phyloP scores from a whole-genome alignment of 2,329 filamentous ascomycete species.

The Niveomyces coronatus region DNA sequence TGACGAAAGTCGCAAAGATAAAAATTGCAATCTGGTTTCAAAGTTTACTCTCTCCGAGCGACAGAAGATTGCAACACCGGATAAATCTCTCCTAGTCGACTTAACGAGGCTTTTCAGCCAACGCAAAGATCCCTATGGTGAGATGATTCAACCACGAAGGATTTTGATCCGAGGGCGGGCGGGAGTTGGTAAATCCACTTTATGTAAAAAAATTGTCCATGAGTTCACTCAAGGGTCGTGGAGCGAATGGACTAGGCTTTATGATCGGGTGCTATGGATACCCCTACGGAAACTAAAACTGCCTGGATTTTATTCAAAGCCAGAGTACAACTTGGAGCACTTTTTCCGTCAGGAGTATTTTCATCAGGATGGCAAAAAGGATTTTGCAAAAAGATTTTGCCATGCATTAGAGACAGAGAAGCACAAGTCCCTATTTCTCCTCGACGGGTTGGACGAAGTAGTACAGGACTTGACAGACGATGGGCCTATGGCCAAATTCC shows the following conservation, averaged over 20 bases:
- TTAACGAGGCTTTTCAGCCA: not conserved
- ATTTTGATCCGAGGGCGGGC: conserved; percentile 28
- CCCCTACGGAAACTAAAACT: conserved; percentile 26
- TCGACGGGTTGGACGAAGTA: conserved; percentile 35
- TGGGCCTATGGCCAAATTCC: conserved; percentile 1
- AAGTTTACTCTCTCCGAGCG: not conserved
- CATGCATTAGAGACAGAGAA: conserved; percentile 3
- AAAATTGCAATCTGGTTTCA: not conserved
- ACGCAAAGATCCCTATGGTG: not conserved
- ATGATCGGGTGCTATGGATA: conserved; percentile 29
- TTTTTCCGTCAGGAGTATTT: conserved; percentile 22
- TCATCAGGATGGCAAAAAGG: conserved; percentile 4
- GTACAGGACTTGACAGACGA: conserved; percentile 10
- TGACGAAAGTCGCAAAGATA: conserved; percentile 1
- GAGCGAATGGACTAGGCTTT: conserved; percentile 17
- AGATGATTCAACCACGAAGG: conserved; percentile 7
- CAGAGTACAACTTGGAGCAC: conserved; percentile 17
- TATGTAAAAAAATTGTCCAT: conserved; percentile 31
- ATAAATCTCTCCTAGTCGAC: not conserved
- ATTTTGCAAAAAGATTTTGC: conserved; percentile 14
- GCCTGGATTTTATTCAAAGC: not conserved
- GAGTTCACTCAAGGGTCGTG: conserved; percentile 18
- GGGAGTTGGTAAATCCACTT: conserved; percentile 29
- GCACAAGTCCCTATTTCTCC: conserved; percentile 24
- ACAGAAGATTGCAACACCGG: not conserved